Base-by-base conservation (phyloP, 495 filamentous ascomycete species). In the Penicillium silybi region DNA sequence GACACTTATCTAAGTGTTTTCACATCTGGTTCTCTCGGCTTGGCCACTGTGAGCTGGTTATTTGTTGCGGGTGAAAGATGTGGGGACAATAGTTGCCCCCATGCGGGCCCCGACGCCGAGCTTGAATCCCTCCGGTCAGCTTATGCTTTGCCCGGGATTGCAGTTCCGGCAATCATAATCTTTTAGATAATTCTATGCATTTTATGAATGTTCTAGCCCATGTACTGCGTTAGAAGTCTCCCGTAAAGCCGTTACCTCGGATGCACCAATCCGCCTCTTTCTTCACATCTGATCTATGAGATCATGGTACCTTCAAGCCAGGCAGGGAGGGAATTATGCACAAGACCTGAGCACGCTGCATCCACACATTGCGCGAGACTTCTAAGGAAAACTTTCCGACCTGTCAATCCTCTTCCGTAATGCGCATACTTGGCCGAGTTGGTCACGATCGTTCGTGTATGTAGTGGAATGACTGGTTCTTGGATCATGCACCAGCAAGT, bases 401-500 rank as follows among this genome's bases (percentile, higher is more conserved):
- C 49, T 6, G 53, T 60, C 16, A 66, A 26, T 11, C 63, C 63
- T 6, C 46, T 42, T 3, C 54, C 59, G 43, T 64, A 69, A 41
- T 66, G 66, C 0, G 63, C 61, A 48, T 64, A 66, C 37, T 69
- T 66, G 16, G 48, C 66, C 11, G 61, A 66, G 41, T 65, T 69
- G 1, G 65, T 66, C 55, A 69, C 61, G 17, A 63, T 62, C 1
- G 44, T 53, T 8, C 41, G 23, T 11, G 29, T 20, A 22, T 17
- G 8, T 7, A 4, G 37, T 6, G 64, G 60, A 20, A 68, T 59
- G 0, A 57, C 48, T 15, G 66, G 62, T 15, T 66, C 59, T 15
- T 22, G 29, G 22, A 66, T 56, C 63, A 69, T 66, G 22, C 63
- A 66, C 66, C 66, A 69, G 37, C 66, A 66, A 0, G 60, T 64